Evolutionary conservation across 805 yeast species (phyloP).

Genomic region (Hemisphaericaspora nanyangensis): DNA sequence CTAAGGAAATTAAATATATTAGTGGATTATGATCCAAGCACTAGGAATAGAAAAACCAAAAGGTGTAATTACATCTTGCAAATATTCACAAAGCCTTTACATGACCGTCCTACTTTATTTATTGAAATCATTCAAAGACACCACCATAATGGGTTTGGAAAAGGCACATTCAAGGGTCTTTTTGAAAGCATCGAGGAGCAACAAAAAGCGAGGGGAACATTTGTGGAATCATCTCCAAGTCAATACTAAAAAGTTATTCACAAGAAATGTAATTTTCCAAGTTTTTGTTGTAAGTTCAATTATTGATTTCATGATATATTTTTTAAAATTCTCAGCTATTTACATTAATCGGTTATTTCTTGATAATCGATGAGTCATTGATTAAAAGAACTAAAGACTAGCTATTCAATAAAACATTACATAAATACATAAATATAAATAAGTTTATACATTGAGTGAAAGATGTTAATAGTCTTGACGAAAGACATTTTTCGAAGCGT

Average conservation of each 20-base stretch:
- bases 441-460: background rate
- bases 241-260: background rate
- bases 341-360: too few species aligned
- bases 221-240: slow-evolving; percentile 15
- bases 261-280: too few species aligned
- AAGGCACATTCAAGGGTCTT: slow-evolving; percentile 80
- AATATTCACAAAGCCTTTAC: slow-evolving; percentile 71
- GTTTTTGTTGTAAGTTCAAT: too few species aligned
- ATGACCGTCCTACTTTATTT: slow-evolving; percentile 78
- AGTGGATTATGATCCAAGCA: slow-evolving; percentile 68
- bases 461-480: background rate
- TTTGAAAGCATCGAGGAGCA: slow-evolving; percentile 80
- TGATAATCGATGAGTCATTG: too few species aligned
- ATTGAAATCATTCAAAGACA: slow-evolving; percentile 77
- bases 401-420: background rate
- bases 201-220: slow-evolving; percentile 67
- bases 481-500: background rate
- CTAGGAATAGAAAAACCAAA: slow-evolving; percentile 18
- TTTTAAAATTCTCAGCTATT: too few species aligned
- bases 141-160: slow-evolving; percentile 83
- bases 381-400: too few species aligned
- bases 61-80: slow-evolving; percentile 69
- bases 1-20: slow-evolving; percentile 55
- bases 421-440: background rate
- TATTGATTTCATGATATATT: too few species aligned